Conservation (phyloP, 768 basidiomycete species). For the Suillus luteus region DNA sequence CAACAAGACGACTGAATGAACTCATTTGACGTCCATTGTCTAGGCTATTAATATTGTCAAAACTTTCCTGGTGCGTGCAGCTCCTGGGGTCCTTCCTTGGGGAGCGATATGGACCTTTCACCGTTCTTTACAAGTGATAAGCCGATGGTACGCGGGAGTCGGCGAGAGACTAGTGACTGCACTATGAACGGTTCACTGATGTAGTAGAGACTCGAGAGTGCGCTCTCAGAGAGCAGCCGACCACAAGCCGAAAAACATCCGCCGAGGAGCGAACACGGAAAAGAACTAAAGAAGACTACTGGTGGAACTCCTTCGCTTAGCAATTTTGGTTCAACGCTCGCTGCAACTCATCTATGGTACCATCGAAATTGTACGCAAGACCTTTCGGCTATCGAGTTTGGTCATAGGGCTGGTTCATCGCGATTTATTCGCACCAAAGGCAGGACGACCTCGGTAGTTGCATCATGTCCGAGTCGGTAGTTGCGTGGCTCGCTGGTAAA, state of each 20-base stretch:
- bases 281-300: background rate
- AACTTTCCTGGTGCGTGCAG: conserved; percentile 37
- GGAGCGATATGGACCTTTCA: conserved; percentile 83
- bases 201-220: background rate
- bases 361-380: background rate
- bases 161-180: background rate
- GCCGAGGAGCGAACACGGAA: background rate
- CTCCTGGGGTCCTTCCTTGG: conserved; percentile 80
- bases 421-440: background rate
- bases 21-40: conserved; percentile 48
- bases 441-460: background rate
- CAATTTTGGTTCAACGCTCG: background rate
- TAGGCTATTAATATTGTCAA: conserved; percentile 20
- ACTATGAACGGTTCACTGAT: background rate
- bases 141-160: conserved; percentile 51
- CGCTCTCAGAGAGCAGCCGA: background rate
- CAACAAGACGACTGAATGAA: conserved; percentile 71
- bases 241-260: background rate
- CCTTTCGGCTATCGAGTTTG: background rate
- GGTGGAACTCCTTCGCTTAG: background rate
- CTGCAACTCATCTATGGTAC: background rate
- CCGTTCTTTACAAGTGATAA: conserved; percentile 81
- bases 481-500: background rate
- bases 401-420: background rate
- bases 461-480: background rate